Percentiles rank a stretch among this genome's conserved stretches.
phyloP scores from a whole-genome alignment of 768 basidiomycete species.

The Cubamyces lactineus region DNA sequence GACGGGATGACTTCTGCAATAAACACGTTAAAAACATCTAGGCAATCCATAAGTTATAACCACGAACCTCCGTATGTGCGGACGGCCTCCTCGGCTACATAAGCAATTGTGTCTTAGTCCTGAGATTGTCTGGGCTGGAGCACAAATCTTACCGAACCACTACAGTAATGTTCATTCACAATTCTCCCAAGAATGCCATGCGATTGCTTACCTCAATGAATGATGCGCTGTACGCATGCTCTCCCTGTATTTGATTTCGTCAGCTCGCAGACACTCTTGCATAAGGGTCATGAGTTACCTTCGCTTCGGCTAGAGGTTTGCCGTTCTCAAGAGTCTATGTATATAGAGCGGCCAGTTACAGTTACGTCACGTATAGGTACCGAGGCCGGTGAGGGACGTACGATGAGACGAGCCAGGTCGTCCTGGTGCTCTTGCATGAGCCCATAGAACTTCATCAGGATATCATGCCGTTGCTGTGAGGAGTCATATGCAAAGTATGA shows the following conservation, averaged over 20 bases:
- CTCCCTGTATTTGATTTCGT: conserved; percentile 52
- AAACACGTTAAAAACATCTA: neutral
- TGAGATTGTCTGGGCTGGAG: neutral
- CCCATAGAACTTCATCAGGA: conserved; percentile 75
- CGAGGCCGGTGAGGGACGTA: conserved; percentile 40
- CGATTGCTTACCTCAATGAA: conserved; percentile 68
- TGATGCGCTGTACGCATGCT: conserved; percentile 83
- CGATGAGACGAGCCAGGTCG: conserved; percentile 86
- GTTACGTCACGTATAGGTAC: neutral
- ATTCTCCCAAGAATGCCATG: conserved; percentile 27
- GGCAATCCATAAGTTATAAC: neutral
- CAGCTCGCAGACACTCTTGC: neutral
- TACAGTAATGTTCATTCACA: conserved; percentile 32
- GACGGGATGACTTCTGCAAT: conserved; percentile 80
- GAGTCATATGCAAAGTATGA: neutral
- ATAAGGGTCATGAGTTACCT: conserved; percentile 45
- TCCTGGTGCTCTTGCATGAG: conserved; percentile 85
- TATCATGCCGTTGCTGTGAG: conserved; percentile 74
- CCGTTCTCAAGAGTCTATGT: conserved; percentile 91
- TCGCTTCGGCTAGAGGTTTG: conserved; percentile 83
- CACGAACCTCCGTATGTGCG: conserved; percentile 83
- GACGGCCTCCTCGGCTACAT: conserved; percentile 86
- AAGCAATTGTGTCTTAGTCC: neutral
- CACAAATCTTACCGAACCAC: conserved; percentile 76
- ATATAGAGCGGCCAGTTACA: neutral